These are phyloP conservation scores for Solanum chaucha DNA, from an alignment of 257 asterid species.

Conservation along the genomic window DNA sequence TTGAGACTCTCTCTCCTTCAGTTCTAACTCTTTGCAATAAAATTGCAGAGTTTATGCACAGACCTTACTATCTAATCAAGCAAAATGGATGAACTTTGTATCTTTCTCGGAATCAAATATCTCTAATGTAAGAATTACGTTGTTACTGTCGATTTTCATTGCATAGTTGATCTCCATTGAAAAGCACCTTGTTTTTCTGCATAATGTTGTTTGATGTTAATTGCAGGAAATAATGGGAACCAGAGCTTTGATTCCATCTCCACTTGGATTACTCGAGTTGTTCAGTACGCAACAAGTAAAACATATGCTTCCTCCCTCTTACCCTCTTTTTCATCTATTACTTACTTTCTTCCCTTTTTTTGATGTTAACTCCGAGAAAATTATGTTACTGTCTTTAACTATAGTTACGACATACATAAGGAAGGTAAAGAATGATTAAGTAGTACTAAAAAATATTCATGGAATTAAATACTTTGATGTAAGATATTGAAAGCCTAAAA, in stretches of 20 bases:
- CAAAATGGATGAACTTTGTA: conserved; percentile 57
- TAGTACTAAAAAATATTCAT: neutral
- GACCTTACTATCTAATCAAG: conserved; percentile 50
- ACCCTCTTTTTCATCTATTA: neutral
- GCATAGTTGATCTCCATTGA: neutral
- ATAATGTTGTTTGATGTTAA: neutral
- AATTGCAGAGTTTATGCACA: conserved; percentile 49
- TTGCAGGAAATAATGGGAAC: conserved; percentile 56
- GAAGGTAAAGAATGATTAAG: neutral
- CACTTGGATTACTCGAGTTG: conserved; percentile 59
- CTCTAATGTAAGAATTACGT: conserved; percentile 24
- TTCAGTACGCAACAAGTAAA: conserved; percentile 50
- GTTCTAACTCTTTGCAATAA: neutral
- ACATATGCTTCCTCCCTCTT: neutral
- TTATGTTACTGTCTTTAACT: neutral
- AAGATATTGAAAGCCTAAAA: neutral
- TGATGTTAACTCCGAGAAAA: neutral
- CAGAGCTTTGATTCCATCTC: conserved; percentile 49
- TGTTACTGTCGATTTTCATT: neutral
- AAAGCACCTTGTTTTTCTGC: neutral
- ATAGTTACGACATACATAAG: neutral
- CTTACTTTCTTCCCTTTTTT: neutral
- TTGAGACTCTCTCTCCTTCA: neutral
- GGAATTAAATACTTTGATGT: neutral
- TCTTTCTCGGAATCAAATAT: conserved; percentile 33